Percentiles rank a stretch among this genome's conserved stretches.
Conservation (phyloP, 805 yeast genomes). For the Candida vartiovaarae region DNA sequence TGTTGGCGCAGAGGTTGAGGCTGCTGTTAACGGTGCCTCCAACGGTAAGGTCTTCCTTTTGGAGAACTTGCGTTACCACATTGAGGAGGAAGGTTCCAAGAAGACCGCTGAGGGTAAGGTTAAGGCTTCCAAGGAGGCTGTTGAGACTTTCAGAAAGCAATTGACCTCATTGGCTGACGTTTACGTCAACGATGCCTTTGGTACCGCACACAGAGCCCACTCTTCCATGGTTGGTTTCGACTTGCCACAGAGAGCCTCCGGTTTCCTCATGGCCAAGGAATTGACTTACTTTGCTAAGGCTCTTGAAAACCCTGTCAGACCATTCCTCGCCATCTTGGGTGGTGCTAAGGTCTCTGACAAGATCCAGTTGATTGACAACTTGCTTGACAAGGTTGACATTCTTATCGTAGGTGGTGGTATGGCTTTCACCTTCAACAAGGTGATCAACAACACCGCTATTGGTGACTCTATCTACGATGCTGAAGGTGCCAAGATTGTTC, state of each 20-base stretch:
- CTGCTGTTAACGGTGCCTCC: conserved; percentile 63
- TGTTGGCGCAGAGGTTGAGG: conserved; percentile 88
- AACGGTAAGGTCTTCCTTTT: conserved; percentile 82
- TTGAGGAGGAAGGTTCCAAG: conserved; percentile 92
- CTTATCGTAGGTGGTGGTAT: conserved; percentile 99
- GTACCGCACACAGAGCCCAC: conserved; percentile 99
- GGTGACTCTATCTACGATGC: conserved; percentile 91
- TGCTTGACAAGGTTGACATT: conserved; percentile 89
- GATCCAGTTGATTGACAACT: conserved; percentile 96
- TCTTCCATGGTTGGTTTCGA: conserved; percentile 98
- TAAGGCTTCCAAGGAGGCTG: conserved; percentile 84
- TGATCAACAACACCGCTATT: conserved; percentile 73
- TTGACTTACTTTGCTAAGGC: conserved; percentile 97
- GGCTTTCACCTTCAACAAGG: conserved; percentile 99
- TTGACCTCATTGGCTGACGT: conserved; percentile 93
- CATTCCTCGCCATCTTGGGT: conserved; percentile 97
- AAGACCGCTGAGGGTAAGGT: conserved; percentile 89
- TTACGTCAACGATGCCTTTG: conserved; percentile 96
- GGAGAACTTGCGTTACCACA: conserved; percentile 98
- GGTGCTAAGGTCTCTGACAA: conserved; percentile 99
- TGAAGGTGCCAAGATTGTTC: conserved; percentile 94
- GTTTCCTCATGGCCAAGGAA: conserved; percentile 98
- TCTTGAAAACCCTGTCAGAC: conserved; percentile 95
- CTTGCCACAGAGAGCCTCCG: conserved; percentile 94
- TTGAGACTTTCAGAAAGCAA: conserved; percentile 80